phyloP scores from a whole-genome alignment of 2,329 filamentous ascomycete species.

The Aspergillus flavus region DNA sequence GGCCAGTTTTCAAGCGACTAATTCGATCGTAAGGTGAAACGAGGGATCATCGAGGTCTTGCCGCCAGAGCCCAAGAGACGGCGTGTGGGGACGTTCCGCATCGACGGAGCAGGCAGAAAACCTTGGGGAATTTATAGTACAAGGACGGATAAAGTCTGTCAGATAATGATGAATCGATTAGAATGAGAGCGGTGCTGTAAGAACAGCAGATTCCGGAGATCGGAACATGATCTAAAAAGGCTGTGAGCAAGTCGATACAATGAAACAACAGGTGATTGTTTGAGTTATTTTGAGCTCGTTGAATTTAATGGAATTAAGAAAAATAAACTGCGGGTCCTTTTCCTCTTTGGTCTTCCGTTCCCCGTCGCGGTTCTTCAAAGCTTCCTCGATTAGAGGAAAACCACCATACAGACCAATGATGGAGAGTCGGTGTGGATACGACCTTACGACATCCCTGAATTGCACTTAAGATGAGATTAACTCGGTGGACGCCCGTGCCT shows the following conservation, averaged over 20 bases:
- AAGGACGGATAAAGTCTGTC: background rate
- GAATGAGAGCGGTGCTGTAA: background rate
- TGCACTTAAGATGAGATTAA: background rate
- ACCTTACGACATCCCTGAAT: background rate
- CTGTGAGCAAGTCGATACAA: background rate
- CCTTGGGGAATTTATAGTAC: background rate
- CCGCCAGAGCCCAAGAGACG: constrained; percentile 16
- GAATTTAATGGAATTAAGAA: background rate
- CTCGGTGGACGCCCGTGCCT: constrained; percentile 23
- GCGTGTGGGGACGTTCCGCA: constrained; percentile 23
- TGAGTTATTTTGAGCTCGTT: background rate
- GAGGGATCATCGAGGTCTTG: constrained; percentile 20
- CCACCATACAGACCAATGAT: background rate
- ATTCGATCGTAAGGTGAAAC: background rate
- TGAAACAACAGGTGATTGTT: background rate
- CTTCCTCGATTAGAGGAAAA: background rate
- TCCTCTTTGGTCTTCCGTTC: background rate
- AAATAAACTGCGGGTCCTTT: background rate
- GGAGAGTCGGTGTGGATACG: background rate
- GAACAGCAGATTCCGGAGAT: background rate
- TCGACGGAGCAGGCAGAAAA: constrained; percentile 10
- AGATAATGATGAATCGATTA: background rate
- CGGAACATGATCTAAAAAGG: background rate
- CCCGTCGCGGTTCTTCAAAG: background rate
- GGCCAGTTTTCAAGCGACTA: background rate